Base-by-base conservation (phyloP, 768 basidiomycete genomes). In the Agaricus subrufescens region DNA sequence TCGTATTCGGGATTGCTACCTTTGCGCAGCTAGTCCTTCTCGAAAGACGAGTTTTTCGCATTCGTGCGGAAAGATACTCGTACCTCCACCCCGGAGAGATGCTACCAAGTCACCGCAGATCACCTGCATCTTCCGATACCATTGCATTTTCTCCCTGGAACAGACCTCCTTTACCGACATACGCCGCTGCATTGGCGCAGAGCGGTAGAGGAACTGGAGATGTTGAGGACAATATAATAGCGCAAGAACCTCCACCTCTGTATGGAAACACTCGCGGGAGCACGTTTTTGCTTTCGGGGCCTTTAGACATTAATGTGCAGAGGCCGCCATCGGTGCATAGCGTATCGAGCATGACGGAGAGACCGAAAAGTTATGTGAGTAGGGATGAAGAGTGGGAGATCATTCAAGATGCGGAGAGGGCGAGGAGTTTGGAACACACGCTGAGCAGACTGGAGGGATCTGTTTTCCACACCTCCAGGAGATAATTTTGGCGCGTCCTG, bases 181-280 rank as follows among this genome's bases (percentile, higher is more conserved):
- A 89, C 63, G 86, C 85, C 3, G 83, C 86, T 19, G 80, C 83
- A 2, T 71, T 91, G n/a, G 79, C 81, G 7, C 78, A 86, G 59
- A 83, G 81, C 65, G 86, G 87, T 12, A 76, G 73, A 12, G 86
- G 85, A 37, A 89, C 88, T 3, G 87, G 87, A 42, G 87, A 89
- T 66, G 86, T 87, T 27, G 88, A 89, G 61, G 87, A 88, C 66
- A 73, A 81, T 63, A 66, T 79, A 38, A 89, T 88, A 56, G 87
- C 86, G 3, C 77, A 74, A 19, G 76, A 83, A 3, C 87, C 88
- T 1, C 88, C 88, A 6, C 88, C 88, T 9, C 85, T 85, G n/a
- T 89, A 89, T 65, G 87, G 88, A 25, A 78, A 87, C 61, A 86
- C 85, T 19, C 78, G 87, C 47, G 86, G 85, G 37, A 87, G 84